A percentile compares a stretch with the other conserved stretches of the same genome.
These are phyloP conservation scores for Chrysanthemum lavandulifolium DNA, from an alignment of 129 eudicot species.

Conservation along the genomic window DNA sequence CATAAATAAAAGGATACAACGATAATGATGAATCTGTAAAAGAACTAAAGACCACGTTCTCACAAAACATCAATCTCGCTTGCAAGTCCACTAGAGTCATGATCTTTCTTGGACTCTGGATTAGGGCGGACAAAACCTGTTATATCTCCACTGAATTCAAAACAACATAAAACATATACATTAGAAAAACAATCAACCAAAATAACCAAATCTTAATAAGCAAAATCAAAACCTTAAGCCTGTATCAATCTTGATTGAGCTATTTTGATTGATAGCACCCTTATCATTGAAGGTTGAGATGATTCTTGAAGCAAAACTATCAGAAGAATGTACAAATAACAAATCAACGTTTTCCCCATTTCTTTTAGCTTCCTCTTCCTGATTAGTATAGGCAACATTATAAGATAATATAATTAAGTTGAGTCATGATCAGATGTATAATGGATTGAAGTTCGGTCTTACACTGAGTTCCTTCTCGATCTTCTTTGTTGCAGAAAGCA, in stretches of 20 bases:
- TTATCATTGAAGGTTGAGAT: neutral
- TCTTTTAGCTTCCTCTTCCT: slow-evolving; percentile 48
- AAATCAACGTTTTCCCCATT: slow-evolving; percentile 31
- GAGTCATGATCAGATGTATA: neutral
- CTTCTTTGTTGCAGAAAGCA: slow-evolving; percentile 36
- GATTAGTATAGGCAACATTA: slow-evolving; percentile 6
- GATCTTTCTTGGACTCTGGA: neutral
- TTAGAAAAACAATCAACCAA: neutral
- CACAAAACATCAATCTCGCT: slow-evolving; percentile 31
- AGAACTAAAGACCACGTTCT: slow-evolving; percentile 15
- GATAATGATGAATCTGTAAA: neutral
- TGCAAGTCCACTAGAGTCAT: slow-evolving; percentile 1
- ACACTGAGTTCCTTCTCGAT: slow-evolving; percentile 40
- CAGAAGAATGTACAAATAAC: slow-evolving; percentile 34
- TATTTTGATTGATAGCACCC: neutral
- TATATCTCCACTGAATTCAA: slow-evolving; percentile 31
- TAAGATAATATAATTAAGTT: neutral
- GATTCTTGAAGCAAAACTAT: slow-evolving; percentile 18
- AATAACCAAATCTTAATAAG: neutral
- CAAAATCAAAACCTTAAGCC: slow-evolving; percentile 25
- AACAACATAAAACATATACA: neutral
- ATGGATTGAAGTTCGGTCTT: neutral
- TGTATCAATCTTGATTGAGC: slow-evolving; percentile 27
- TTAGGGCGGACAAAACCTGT: slow-evolving; percentile 33
- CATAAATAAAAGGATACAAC: neutral